These are phyloP conservation scores for Debaryomyces prosopidis DNA, from an alignment of 805 yeast species.

Conservation along the genomic window DNA sequence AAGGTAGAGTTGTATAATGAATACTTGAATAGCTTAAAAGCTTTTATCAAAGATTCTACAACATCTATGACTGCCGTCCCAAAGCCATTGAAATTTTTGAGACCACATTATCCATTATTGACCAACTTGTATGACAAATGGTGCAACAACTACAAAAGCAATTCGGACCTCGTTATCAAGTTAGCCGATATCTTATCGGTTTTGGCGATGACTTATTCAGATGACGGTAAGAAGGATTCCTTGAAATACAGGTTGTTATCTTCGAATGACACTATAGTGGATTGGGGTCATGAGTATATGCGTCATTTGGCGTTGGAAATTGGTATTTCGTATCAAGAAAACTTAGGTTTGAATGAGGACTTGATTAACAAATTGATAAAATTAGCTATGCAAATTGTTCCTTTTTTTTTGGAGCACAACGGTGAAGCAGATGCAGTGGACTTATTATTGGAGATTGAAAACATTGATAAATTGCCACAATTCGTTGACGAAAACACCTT, in stretches of 20 bases:
- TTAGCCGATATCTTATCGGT: slow-evolving; percentile 91
- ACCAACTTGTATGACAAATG: slow-evolving; percentile 67
- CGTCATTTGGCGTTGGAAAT: slow-evolving; percentile 95
- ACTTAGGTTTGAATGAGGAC: slow-evolving; percentile 35
- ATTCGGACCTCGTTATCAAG: slow-evolving; percentile 45
- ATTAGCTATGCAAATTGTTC: slow-evolving; percentile 76
- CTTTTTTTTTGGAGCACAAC: slow-evolving; percentile 87
- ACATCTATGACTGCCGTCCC: slow-evolving; percentile 99
- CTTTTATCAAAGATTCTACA: slow-evolving; percentile 84
- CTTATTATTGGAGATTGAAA: slow-evolving; percentile 83
- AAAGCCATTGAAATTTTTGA: slow-evolving; percentile 91
- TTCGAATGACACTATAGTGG: slow-evolving; percentile 57
- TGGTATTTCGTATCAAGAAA: slow-evolving; percentile 77
- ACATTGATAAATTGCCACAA: slow-evolving; percentile 76
- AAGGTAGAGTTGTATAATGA: slow-evolving; percentile 49
- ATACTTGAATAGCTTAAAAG: slow-evolving; percentile 71
- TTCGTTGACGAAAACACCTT: slow-evolving; percentile 84
- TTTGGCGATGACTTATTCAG: slow-evolving; percentile 91
- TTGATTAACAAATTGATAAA: slow-evolving; percentile 49
- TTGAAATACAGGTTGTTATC: slow-evolving; percentile 71
- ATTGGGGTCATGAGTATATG: slow-evolving; percentile 98
- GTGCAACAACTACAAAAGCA: slow-evolving; percentile 35
- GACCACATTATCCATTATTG: slow-evolving; percentile 80
- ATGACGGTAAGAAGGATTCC: slow-evolving; percentile 75
- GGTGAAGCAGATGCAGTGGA: slow-evolving; percentile 99